These are phyloP conservation scores for Beta vulgaris DNA, from an alignment of 148 eudicot species.

Conservation along the genomic window DNA sequence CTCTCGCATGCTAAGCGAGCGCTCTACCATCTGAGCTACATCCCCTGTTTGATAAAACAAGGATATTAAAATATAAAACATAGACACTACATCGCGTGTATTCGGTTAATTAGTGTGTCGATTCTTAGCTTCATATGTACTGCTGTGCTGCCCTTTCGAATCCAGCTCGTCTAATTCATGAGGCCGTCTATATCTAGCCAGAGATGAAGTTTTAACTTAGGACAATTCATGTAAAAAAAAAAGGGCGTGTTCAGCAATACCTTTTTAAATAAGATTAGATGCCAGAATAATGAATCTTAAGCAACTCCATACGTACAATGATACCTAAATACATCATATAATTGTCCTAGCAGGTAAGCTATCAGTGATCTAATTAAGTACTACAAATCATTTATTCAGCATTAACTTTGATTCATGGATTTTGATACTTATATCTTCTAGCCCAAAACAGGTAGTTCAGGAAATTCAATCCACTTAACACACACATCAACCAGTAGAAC, in stretches of 20 bases:
- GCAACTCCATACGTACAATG: not conserved
- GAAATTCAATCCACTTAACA: slow-evolving; percentile 62
- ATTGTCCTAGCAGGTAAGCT: not conserved
- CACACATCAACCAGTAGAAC: slow-evolving; percentile 86
- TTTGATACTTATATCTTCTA: slow-evolving; percentile 48
- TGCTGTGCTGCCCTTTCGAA: too few relatives aligned
- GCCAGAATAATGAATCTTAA: not conserved
- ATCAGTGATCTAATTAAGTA: not conserved
- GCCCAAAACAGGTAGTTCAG: slow-evolving; percentile 70
- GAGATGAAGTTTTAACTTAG: too few relatives aligned
- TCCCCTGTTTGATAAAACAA: too few relatives aligned
- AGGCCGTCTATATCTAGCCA: too few relatives aligned
- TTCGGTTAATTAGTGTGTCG: too few relatives aligned
- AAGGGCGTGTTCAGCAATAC: too few relatives aligned
- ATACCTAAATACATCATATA: not conserved
- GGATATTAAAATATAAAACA: too few relatives aligned
- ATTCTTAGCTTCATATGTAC: too few relatives aligned
- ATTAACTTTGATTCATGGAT: slow-evolving; percentile 23
- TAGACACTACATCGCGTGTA: too few relatives aligned
- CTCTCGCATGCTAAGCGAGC: slow-evolving; percentile 99
- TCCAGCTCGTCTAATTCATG: too few relatives aligned
- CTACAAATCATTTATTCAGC: not conserved
- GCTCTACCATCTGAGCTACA: slow-evolving; percentile 99
- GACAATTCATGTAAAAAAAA: too few relatives aligned
- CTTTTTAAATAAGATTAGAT: too few relatives aligned